phyloP scores from a whole-genome alignment of 2,329 filamentous ascomycete genomes.

The Endoconidiophora laricicola region DNA sequence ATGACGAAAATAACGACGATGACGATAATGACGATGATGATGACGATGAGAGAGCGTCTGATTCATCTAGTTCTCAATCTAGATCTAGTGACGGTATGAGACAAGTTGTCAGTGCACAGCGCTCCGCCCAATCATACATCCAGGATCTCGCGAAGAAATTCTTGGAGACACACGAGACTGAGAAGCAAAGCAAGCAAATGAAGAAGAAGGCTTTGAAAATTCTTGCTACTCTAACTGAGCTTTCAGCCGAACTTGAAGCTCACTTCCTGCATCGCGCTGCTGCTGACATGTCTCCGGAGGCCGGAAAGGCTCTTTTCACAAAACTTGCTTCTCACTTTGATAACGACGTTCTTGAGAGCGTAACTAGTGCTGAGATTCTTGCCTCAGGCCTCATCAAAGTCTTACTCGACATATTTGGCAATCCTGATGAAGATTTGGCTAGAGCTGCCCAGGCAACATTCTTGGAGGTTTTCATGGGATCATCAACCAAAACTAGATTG shows the following conservation, averaged over 20 bases:
- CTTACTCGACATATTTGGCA: conserved; percentile 66
- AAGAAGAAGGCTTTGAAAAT: conserved; percentile 66
- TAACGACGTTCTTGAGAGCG: conserved; percentile 73
- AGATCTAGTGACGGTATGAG: conserved; percentile 15
- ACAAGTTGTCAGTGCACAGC: conserved; percentile 29
- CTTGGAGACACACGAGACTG: conserved; percentile 64
- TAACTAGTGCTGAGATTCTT: conserved; percentile 87
- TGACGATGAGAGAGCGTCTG: conserved; percentile 31
- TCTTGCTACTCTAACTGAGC: conserved; percentile 49
- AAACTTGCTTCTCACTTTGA: conserved; percentile 73
- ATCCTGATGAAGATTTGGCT: conserved; percentile 43
- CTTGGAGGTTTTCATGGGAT: conserved; percentile 81
- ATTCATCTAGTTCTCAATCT: conserved; percentile 38
- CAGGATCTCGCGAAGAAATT: conserved; percentile 66
- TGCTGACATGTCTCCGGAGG: conserved; percentile 26
- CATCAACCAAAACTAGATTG: conserved; percentile 45
- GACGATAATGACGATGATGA: conserved; percentile 24
- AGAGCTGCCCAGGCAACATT: conserved; percentile 65
- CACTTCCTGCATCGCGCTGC: conserved; percentile 48
- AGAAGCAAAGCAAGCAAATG: conserved; percentile 53
- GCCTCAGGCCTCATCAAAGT: conserved; percentile 79
- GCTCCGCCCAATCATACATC: conserved; percentile 51
- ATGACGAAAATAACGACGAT: conserved; percentile 20
- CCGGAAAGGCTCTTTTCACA: conserved; percentile 53
- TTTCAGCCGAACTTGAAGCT: conserved; percentile 54